These are phyloP conservation scores for Aspergillus wentii DNA, from an alignment of 495 filamentous ascomycete genomes.

Conservation along the genomic window DNA sequence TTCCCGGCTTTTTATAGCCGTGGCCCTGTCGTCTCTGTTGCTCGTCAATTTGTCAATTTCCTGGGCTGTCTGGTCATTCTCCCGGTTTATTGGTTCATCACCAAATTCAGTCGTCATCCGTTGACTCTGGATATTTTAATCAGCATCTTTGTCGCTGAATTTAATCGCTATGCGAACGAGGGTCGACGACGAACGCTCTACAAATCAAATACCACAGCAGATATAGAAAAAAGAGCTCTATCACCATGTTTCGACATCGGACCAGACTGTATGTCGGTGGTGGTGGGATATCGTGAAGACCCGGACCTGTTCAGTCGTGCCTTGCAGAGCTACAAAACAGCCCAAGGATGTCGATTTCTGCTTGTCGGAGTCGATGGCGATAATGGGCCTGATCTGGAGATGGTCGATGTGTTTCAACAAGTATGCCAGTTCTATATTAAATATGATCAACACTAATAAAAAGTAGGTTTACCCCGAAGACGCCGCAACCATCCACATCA, in stretches of 20 bases:
- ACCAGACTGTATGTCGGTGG: slow-evolving; percentile 21
- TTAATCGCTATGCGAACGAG: slow-evolving; percentile 21
- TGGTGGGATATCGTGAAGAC: slow-evolving; percentile 32
- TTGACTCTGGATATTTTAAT: slow-evolving; percentile 20
- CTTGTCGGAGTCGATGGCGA: slow-evolving; percentile 28
- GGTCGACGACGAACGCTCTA: slow-evolving; percentile 11
- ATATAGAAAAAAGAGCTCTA: slow-evolving; percentile 11
- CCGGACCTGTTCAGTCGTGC: slow-evolving; percentile 22
- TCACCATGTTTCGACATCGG: slow-evolving; percentile 1
- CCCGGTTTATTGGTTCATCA: slow-evolving; percentile 17
- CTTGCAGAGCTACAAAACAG: slow-evolving; percentile 23
- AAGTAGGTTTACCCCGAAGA: slow-evolving; percentile 21
- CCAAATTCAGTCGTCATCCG: slow-evolving; percentile 16
- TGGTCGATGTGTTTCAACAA: slow-evolving; percentile 26
- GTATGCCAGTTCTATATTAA: no score
- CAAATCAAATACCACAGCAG: not conserved
- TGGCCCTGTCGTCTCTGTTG: slow-evolving; percentile 17
- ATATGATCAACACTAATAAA: no score
- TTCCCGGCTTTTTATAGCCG: slow-evolving; percentile 13
- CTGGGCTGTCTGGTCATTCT: slow-evolving; percentile 19
- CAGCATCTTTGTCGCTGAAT: slow-evolving; percentile 21
- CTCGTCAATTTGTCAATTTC: slow-evolving; percentile 21
- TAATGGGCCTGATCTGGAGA: slow-evolving; percentile 23
- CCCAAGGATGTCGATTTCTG: slow-evolving; percentile 21
- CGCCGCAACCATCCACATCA: slow-evolving; percentile 22